A percentile compares a stretch with the other conserved stretches of the same genome.
Conservation (phyloP, 345 rosid species). For the Brassica juncea region DNA sequence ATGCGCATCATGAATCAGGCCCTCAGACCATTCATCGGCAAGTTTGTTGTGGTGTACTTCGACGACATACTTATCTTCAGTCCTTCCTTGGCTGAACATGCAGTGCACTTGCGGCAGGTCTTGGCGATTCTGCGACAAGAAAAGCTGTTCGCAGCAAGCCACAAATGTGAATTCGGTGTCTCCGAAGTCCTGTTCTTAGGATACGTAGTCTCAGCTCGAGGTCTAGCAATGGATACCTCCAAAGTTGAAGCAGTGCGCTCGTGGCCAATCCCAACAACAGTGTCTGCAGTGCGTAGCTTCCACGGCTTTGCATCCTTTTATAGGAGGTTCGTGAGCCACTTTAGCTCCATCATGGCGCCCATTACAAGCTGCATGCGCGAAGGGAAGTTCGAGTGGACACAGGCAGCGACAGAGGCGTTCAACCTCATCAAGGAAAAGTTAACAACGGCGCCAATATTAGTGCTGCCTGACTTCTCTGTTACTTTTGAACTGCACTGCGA, state of each 20-base stretch:
- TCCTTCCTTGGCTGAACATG: not conserved
- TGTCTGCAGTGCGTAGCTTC: not conserved
- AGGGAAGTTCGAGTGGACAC: not conserved
- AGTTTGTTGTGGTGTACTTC: not conserved
- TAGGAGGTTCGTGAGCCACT: not conserved
- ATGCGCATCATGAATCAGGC: not conserved
- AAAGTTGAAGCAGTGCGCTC: not conserved
- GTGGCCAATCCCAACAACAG: not conserved
- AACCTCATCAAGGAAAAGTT: not conserved
- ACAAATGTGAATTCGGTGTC: not conserved
- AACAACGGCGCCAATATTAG: not conserved
- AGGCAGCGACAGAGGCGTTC: not conserved
- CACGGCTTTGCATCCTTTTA: not conserved
- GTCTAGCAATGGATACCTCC: not conserved
- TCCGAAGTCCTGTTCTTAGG: not conserved
- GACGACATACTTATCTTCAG: not conserved
- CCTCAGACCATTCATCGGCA: not conserved
- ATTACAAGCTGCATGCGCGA: not conserved
- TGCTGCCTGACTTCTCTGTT: not conserved
- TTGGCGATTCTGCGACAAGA: not conserved
- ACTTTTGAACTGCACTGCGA: not conserved
- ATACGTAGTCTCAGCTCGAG: not conserved
- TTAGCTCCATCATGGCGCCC: not conserved
- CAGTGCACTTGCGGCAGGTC: not conserved
- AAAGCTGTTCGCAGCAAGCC: not conserved